Evolutionary conservation across 306 rosid genomes (phyloP).

Genomic region (Acmispon strigosus): DNA sequence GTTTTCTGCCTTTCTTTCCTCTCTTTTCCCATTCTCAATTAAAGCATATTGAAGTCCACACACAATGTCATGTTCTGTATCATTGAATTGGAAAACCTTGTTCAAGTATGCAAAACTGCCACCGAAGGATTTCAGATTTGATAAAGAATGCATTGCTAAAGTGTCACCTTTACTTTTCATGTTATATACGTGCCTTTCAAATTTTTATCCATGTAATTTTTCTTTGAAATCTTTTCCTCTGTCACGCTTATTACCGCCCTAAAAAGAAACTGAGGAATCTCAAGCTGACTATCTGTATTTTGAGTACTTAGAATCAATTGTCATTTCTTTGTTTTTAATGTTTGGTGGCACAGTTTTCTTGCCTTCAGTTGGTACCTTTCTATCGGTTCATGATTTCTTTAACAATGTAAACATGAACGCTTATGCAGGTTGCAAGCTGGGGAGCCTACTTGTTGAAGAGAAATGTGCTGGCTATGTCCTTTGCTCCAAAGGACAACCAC

Average conservation of each 20-base stretch:
- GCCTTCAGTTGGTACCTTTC: constrained; percentile 5
- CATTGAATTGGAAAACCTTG: neutral
- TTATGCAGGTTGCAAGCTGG: constrained; percentile 93
- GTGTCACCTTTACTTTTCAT: neutral
- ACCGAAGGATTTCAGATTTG: neutral
- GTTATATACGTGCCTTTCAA: neutral
- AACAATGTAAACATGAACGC: constrained; percentile 25
- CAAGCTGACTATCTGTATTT: neutral
- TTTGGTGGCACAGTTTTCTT: constrained; percentile 7
- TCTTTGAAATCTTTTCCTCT: neutral
- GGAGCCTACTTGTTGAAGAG: constrained; percentile 93
- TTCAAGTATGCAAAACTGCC: neutral
- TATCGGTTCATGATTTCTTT: constrained; percentile 17
- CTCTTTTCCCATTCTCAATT: neutral
- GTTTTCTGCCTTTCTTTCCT: neutral
- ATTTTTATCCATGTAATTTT: neutral
- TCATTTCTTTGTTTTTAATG: constrained; percentile 12
- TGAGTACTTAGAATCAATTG: neutral
- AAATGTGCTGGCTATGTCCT: constrained; percentile 87
- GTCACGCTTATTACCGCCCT: neutral
- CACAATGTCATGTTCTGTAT: neutral
- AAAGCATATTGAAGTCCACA: neutral
- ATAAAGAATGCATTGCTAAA: neutral
- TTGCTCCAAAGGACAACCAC: constrained; percentile 96
- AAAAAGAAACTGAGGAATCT: neutral